These are phyloP conservation scores for Eucalyptus guilfoylei DNA, from an alignment of 345 rosid species.

Conservation along the genomic window DNA sequence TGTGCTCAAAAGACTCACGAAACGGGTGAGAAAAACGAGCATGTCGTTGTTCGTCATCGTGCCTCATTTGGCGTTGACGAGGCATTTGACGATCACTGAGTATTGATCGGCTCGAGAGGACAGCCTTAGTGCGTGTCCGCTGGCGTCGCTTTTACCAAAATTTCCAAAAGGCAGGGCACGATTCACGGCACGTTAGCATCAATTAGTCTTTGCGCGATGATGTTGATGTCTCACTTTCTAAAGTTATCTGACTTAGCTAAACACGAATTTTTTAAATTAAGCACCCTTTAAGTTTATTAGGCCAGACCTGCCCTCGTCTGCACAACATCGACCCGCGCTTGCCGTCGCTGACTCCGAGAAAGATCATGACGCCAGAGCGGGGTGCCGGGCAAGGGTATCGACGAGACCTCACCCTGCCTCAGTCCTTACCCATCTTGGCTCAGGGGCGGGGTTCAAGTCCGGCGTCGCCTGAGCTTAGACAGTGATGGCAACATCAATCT, in stretches of 20 bases:
- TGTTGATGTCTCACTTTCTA: not conserved
- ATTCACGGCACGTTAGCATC: not conserved
- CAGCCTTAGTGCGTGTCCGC: not conserved
- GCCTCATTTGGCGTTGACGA: not conserved
- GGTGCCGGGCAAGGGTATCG: not conserved
- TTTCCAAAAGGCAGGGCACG: not conserved
- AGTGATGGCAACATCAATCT: not conserved
- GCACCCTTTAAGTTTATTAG: not conserved
- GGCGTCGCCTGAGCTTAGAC: not conserved
- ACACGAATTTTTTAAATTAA: not conserved
- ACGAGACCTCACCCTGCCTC: not conserved
- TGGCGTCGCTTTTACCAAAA: not conserved
- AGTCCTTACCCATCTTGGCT: not conserved
- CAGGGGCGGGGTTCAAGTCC: not conserved
- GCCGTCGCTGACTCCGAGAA: not conserved
- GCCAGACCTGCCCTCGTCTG: too few relatives aligned
- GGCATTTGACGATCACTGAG: not conserved
- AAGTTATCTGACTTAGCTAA: not conserved
- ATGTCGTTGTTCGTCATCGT: not conserved
- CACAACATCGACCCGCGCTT: not conserved
- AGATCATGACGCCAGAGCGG: not conserved
- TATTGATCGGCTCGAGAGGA: not conserved
- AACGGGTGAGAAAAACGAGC: not conserved
- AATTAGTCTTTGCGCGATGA: not conserved
- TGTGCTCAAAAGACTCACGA: not conserved